Percentiles rank a stretch among this genome's conserved stretches.
Evolutionary conservation across 2,329 filamentous ascomycete genomes (phyloP).

Genomic region (Trichoderma hamatum): DNA sequence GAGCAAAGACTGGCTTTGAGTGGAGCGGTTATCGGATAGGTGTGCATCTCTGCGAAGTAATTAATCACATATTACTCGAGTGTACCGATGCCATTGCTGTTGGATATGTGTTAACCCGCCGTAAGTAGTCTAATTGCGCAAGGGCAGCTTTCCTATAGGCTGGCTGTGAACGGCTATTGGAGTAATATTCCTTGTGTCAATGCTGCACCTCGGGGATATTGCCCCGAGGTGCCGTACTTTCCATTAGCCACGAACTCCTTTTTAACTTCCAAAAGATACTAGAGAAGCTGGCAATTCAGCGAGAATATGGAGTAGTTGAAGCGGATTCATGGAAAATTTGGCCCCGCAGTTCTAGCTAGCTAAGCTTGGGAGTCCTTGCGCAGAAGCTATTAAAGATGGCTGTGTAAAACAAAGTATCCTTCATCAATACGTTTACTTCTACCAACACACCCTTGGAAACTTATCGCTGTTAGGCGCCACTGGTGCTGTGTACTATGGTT

Average conservation of each 20-base stretch:
- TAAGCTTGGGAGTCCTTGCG: background rate
- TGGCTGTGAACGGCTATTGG: background rate
- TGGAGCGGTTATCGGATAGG: conserved; percentile 4
- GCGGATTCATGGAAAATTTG: conserved; percentile 20
- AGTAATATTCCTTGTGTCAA: background rate
- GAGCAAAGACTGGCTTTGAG: background rate
- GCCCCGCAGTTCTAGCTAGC: background rate
- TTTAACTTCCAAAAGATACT: background rate
- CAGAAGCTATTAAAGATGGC: background rate
- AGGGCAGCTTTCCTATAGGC: conserved; percentile 1
- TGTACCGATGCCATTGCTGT: background rate
- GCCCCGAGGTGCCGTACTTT: background rate
- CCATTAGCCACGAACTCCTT: background rate
- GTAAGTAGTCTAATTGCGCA: background rate
- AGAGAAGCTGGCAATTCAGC: background rate
- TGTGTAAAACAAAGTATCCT: background rate
- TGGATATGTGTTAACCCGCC: background rate
- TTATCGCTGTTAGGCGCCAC: background rate
- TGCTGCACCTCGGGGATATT: background rate
- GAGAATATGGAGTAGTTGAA: background rate
- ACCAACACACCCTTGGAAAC: background rate
- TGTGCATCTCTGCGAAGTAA: background rate
- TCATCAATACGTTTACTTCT: background rate
- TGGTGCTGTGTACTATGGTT: too few species aligned
- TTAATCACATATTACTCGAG: background rate